Evolutionary conservation across 129 eudicot genomes (phyloP).

Genomic region (Artemisia annua): DNA sequence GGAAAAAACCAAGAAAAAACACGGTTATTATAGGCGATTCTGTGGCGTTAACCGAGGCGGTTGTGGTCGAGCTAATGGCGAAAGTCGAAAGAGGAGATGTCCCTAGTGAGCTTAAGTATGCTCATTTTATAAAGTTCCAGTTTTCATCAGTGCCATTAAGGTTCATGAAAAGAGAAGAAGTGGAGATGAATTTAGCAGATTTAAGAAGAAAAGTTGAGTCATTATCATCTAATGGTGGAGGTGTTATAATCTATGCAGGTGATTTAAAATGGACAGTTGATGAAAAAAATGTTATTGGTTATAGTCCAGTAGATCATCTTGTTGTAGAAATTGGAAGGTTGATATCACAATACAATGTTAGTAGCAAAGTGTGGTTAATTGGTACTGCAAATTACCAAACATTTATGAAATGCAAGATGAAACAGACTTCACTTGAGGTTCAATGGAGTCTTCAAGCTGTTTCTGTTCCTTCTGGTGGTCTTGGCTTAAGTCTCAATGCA

Average conservation of each 20-base stretch:
- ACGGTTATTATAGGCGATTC: conserved; percentile 70
- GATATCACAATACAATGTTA: conserved; percentile 46
- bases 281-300: conserved; percentile 30
- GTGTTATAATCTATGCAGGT: conserved; percentile 74
- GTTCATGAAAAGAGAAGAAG: conserved; percentile 87
- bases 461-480: conserved; percentile 81
- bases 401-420: conserved; percentile 78
- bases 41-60: conserved; percentile 45
- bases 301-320: conserved; percentile 75
- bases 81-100: conserved; percentile 62
- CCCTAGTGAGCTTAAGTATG: conserved; percentile 52
- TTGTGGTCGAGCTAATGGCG: conserved; percentile 56
- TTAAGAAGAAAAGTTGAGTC: conserved; percentile 70
- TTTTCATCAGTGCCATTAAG: conserved; percentile 64
- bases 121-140: conserved; percentile 62
- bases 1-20: conserved; percentile 53
- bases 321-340: conserved; percentile 75
- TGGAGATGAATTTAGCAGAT: conserved; percentile 67
- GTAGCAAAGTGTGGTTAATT: conserved; percentile 63
- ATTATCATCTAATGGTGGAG: conserved; percentile 46
- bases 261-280: conserved; percentile 85
- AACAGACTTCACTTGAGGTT: conserved; percentile 68
- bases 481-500: conserved; percentile 76
- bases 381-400: conserved; percentile 83
- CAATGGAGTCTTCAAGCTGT: conserved; percentile 87